Percentiles rank a stretch among this genome's conserved stretches.
Conservation (phyloP, 345 rosid genomes). For the Brassica napus region Da-Ae NC_063440.1:25001501-25002000, state of each 20-base stretch:
- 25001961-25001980: no score
- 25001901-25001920: no score
- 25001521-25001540: not conserved
- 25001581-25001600: constrained; percentile 18
- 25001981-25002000: no score
- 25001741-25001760: not conserved
- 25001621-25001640: not conserved
- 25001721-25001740: not conserved
- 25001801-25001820: not conserved
- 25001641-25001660: constrained; percentile 8
- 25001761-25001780: not conserved
- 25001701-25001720: not conserved
- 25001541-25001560: not conserved
- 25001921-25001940: no score
- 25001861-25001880: not conserved
- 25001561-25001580: not conserved
- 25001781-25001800: not conserved
- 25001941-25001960: no score
- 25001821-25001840: not conserved
- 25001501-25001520: constrained; percentile 90
- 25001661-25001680: not conserved
- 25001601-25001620: not conserved
- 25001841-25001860: not conserved
- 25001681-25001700: not conserved
- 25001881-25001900: not conserved